Evolutionary conservation across 495 filamentous ascomycete species (phyloP), one percentile per base, ranked within the genome.

Genomic region (Xylaria nigripes): DNA sequence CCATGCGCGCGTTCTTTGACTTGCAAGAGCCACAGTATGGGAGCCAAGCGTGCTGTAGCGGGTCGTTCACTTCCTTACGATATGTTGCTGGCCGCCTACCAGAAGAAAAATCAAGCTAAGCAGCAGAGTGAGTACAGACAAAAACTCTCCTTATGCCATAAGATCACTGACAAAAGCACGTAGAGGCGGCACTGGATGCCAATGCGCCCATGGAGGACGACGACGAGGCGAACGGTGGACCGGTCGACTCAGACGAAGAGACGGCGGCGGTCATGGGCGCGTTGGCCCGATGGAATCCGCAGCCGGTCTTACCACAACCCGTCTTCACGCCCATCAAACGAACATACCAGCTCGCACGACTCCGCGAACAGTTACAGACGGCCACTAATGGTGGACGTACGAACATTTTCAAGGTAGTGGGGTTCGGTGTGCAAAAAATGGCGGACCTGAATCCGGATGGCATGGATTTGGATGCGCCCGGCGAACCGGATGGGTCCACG

Each of bases 91-190:
- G 82, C 87, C 25, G 86, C 89, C 16, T 97, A 98, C 68, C 93
- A 98, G 73, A 96, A 96, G 78, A 96, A 95, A 76, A 98, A 97
- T 66, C 93, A 97, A 70, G 93, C 93, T 12, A 92, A 94, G 61
- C 87, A 93, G 72, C 92, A 96, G 67, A 94, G 87, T 90, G 79
- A 59, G 80, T 72, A n/a, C 3, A 21, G 9, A 12, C 41, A 30
- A 30, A n/a, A 4, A 25, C 9, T 8, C 34, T 2, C 36, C 4
- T 22, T 1, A 30, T 9, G 16, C 36, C 36, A 18, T 3, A 8
- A 16, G 16, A 12, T 40, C 19, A 25, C 43, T 48, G 16, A 42
- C 36, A 25, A 45, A 16, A 23, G 32, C 24, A 16, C 13, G 67
- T 63, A 92, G 87, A 95, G 72, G 90, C 89, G 38, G 88, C 89